Base-by-base conservation (phyloP, 2,329 filamentous ascomycete genomes). In the Pseudocercospora pini-densiflorae region DNA sequence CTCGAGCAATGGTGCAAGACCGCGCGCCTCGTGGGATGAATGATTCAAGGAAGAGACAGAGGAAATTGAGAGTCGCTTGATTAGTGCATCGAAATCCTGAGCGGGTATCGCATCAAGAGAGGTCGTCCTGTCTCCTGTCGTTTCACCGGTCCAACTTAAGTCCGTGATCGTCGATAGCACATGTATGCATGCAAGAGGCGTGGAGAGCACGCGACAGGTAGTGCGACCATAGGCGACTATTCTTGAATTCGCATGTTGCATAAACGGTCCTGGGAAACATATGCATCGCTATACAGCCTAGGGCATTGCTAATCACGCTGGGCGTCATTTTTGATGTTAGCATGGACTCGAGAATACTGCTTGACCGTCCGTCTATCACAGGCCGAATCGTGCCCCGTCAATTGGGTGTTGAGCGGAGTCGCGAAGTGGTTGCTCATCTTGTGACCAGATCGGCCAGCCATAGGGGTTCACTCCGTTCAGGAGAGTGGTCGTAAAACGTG, bases 141-240 rank as follows among this genome's bases (percentile, higher is more conserved):
- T 27, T 16, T 29, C 49, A 23, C 49, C 14, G 24, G 12, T 16
- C 6, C 21, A 53, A 24, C 19, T 24, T 53, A 53, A 53, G 12
- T 53, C 49, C 49, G 49, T 5, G 21, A 53, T 27, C 49, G 49
- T 53, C 49, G 49, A 53, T 53, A 53, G 21, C 23, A 53, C 45
- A 47, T 23, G 23, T 21, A 16, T 53, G 49, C 49, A 24, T 24
- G 12, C 14, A 16, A 27, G 23, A 23, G 23, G 51, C 51, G 51
- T 54, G 51, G 51, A 27, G 24, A 12, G 23, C 51, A 54, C 51
- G 51, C 51, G 51, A 54, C 23, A 54, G 23, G 12, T 10, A 24
- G 5, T 27, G 24, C 21, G 21, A 24, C 16, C 51, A 29, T n/a
- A 54, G 51, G 51, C 36, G 14, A 16, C 36, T 40, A 40, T 40